Base-by-base conservation (phyloP, 1,139 yeast species). In the Sugiyamaella novakii region DNA sequence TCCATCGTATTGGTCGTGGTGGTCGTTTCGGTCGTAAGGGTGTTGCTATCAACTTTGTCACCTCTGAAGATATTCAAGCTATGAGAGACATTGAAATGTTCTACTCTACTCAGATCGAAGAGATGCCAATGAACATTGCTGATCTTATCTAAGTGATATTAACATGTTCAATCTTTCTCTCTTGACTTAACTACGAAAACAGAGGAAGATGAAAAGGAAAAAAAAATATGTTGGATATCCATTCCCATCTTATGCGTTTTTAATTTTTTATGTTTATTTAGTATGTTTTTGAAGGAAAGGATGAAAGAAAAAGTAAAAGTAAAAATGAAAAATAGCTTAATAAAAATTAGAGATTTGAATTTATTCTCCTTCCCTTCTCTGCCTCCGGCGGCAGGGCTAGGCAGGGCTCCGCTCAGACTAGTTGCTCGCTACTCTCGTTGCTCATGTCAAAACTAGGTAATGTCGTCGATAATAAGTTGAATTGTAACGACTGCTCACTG, bases 11-110 rank as follows among this genome's bases (percentile, higher is more conserved):
- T 68, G 98, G 98, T 83, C 87, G 98, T 81, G 95, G 96, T 80
- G 98, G 98, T 79, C 92, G 98, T 80, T 92, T 92, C 80, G 98
- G 98, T 80, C 84, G 98, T 78, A 92, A 92, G 84, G 98, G 98
- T 84, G 96, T 91, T 70, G 98, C 98, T 67, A 89, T 92, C 81
- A 92, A 92, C 84, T 86, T 92, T 66, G 95, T 91, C 71, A 89
- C 98, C 62, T 81, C 79, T 66, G 83, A 84, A 63, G 98, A 92
- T 71, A 88, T 89, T 69, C 84, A 84, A 68, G 86, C 86, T 79
- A 83, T 94, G 85, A 87, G 96, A 78, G 98, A 91, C 77, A 86
- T 92, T 66, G 98, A 94, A 79, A 88, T 81, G 77, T 92, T 89
- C 84, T 92, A 94, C 87, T 85, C 95, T 63, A 92, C 98, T 65